Conservation (phyloP, 177 flowering plant species). For the Telopea speciosissima region DNA sequence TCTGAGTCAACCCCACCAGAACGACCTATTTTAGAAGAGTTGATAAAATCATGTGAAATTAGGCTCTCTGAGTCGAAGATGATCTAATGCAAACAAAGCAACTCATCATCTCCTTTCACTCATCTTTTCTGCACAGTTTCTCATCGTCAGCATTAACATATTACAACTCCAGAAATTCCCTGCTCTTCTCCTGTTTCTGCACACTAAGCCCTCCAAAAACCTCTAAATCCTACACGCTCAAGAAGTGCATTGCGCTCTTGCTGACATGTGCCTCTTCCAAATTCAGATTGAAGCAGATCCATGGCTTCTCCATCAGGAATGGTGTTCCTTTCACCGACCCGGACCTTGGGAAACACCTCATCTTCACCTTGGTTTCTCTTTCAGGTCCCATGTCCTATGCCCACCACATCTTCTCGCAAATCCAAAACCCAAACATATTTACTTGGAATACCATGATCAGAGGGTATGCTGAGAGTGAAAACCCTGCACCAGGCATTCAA, state of each 20-base stretch:
- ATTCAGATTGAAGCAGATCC: constrained; percentile 43
- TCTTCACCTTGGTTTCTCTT: constrained; percentile 20
- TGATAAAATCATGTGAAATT: no score
- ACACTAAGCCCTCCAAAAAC: not conserved
- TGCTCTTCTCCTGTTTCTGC: not conserved
- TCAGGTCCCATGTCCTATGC: constrained; percentile 1
- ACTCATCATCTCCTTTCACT: not conserved
- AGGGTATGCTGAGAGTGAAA: constrained; percentile 34
- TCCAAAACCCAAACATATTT: not conserved
- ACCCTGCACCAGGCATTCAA: constrained; percentile 36
- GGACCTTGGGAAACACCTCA: constrained; percentile 40
- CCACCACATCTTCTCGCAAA: constrained; percentile 1
- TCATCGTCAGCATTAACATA: not conserved
- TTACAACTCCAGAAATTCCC: not conserved
- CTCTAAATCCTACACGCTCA: constrained; percentile 6
- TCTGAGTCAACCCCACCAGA: no score
- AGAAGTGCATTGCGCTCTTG: constrained; percentile 40
- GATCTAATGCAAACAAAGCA: not conserved
- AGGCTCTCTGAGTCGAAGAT: not conserved
- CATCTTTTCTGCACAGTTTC: not conserved
- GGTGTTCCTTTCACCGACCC: constrained; percentile 32
- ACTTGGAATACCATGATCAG: constrained; percentile 1
- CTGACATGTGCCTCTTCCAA: constrained; percentile 33
- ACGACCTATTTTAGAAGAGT: no score
- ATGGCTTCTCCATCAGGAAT: constrained; percentile 41